Evolutionary conservation across 148 eudicot genomes (phyloP).

Genomic region (Oxyria digyna): DNA sequence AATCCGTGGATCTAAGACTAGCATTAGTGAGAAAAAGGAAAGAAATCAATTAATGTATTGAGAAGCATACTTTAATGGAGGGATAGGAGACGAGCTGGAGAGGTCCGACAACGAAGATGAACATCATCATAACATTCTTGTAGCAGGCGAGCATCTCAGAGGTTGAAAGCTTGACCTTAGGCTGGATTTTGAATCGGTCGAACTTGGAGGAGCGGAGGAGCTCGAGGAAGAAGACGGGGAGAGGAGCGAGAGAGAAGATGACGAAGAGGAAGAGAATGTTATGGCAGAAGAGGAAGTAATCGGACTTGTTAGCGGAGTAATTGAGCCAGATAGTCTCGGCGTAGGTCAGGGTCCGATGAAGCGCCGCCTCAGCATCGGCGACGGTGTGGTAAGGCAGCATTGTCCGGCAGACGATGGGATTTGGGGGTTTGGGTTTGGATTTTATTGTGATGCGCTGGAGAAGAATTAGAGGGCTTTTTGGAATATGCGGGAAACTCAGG

Average conservation of each 20-base stretch:
- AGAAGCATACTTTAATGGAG: conserved; percentile 36
- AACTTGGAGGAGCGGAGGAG: conserved; percentile 16
- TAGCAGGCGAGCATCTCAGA: conserved; percentile 42
- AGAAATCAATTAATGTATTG: background rate
- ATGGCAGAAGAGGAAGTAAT: conserved; percentile 73
- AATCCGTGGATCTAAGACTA: background rate
- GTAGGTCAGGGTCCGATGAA: conserved; percentile 46
- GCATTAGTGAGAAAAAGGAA: background rate
- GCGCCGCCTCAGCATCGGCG: conserved; percentile 40
- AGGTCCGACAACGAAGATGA: conserved; percentile 68
- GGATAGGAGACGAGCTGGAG: conserved; percentile 79
- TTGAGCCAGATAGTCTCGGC: conserved; percentile 65
- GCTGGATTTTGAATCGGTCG: conserved; percentile 60
- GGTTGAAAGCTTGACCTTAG: conserved; percentile 44
- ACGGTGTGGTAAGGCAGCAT: conserved; percentile 66
- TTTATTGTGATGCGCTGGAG: background rate
- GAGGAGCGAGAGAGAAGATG: conserved; percentile 50
- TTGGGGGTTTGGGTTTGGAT: background rate
- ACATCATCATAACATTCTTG: conserved; percentile 57
- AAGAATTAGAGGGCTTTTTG: background rate
- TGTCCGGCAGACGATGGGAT: background rate
- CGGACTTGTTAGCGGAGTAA: conserved; percentile 72
- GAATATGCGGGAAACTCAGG: conserved; percentile 5
- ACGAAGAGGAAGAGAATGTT: conserved; percentile 67
- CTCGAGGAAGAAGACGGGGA: conserved; percentile 42